phyloP scores from a whole-genome alignment of 1,284 basidiomycete genomes.

The Lentinus polychrous region DNA sequence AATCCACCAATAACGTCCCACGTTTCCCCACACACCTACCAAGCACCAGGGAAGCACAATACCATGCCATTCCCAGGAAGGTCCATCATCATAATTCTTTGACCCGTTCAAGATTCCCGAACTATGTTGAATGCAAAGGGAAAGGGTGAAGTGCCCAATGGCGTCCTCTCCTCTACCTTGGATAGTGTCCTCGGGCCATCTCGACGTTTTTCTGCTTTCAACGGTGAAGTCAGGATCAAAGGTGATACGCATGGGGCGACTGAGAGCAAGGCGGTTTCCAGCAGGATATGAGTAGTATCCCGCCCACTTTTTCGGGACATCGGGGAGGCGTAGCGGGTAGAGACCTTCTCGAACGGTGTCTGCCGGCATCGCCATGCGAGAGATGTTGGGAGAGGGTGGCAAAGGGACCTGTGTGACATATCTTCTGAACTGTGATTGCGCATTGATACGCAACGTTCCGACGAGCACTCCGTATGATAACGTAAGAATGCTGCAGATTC shows the following conservation, averaged over 20 bases:
- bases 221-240: not conserved
- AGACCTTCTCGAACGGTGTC: not conserved
- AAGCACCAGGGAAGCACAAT: not conserved
- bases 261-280: not conserved
- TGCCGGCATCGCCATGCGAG: not conserved
- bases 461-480: not conserved
- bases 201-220: not conserved
- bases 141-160: not conserved
- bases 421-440: not conserved
- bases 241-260: not conserved
- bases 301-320: not conserved
- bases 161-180: not conserved
- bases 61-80: not conserved
- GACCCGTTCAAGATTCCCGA: not conserved
- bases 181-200: not conserved
- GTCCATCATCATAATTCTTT: not conserved
- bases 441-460: not conserved
- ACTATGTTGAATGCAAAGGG: not conserved
- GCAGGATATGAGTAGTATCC: not conserved
- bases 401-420: not conserved
- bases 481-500: not conserved
- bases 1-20: not conserved
- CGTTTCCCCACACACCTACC: not conserved
- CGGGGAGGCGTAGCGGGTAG: not conserved
- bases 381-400: too few relatives aligned